Conservation (phyloP, 441 rosid species). For the Francoa sonchifolia region DNA sequence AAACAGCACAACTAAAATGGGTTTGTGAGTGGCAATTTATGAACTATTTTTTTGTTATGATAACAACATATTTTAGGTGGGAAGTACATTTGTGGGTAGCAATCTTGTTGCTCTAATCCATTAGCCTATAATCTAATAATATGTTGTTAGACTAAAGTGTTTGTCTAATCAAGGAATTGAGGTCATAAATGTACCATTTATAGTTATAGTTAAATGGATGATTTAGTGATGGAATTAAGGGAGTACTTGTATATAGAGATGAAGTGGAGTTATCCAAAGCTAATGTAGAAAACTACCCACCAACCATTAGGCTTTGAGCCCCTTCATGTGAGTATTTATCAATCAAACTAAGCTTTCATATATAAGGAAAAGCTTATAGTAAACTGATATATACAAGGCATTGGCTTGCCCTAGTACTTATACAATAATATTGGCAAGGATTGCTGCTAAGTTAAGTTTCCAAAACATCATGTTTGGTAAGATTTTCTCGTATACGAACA, state of each 20-base stretch:
- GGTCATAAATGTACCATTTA: slow-evolving; percentile 15
- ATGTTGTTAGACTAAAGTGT: slow-evolving; percentile 9
- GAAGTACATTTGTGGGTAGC: slow-evolving; percentile 33
- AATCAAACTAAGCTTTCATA: too few relatives aligned
- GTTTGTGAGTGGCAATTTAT: too few relatives aligned
- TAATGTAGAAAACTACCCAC: slow-evolving; percentile 21
- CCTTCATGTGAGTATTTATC: too few relatives aligned
- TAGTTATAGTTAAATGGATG: slow-evolving; percentile 36
- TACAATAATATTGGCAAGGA: too few relatives aligned
- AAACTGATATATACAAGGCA: too few relatives aligned
- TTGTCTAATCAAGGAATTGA: slow-evolving; percentile 18
- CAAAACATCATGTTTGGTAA: too few relatives aligned
- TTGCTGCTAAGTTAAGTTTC: too few relatives aligned
- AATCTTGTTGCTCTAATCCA: slow-evolving; percentile 17
- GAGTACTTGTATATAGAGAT: slow-evolving; percentile 20
- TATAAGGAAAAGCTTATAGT: too few relatives aligned
- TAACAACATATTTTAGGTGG: slow-evolving; percentile 36
- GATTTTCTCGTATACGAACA: too few relatives aligned
- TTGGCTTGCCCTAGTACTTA: too few relatives aligned
- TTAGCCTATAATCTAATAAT: slow-evolving; percentile 16
- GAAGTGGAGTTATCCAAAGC: slow-evolving; percentile 8
- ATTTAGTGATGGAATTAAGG: slow-evolving; percentile 14
- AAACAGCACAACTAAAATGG: slow-evolving; percentile 50
- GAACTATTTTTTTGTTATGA: slow-evolving; percentile 13
- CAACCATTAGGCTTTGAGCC: too few relatives aligned